phyloP scores from a whole-genome alignment of 1,284 basidiomycete species.

The Trichosporon sp. region DNA sequence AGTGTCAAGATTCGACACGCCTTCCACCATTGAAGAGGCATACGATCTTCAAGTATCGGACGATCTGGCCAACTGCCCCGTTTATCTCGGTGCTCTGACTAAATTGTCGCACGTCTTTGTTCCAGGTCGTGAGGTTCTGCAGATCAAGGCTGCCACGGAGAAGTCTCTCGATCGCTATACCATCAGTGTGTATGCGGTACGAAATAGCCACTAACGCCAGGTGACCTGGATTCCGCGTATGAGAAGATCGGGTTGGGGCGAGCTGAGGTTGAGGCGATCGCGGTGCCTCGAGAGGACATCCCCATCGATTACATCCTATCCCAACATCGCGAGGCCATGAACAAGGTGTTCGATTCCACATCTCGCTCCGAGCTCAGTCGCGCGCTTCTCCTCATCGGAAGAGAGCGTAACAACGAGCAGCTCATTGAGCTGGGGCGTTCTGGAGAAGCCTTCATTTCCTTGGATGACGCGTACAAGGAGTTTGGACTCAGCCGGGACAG shows the following conservation, averaged over 20 bases:
- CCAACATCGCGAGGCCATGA: conserved; percentile 42
- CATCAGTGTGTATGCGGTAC: conserved; percentile 29
- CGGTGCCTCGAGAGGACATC: conserved; percentile 39
- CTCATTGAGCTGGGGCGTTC: conserved; percentile 40
- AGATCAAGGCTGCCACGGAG: conserved; percentile 45
- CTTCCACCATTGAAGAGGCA: conserved; percentile 38
- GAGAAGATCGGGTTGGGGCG: conserved; percentile 39
- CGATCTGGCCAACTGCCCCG: conserved; percentile 28
- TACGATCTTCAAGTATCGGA: conserved; percentile 47
- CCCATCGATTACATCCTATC: conserved; percentile 44
- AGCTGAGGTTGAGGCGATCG: conserved; percentile 35
- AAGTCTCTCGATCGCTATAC: conserved; percentile 45
- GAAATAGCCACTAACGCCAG: conserved; percentile 34
- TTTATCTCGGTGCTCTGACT: conserved; percentile 45
- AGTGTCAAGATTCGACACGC: conserved; percentile 35
- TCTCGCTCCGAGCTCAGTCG: conserved; percentile 33
- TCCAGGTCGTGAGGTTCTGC: conserved; percentile 36
- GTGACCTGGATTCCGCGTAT: conserved; percentile 46
- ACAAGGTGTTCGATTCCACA: conserved; percentile 27
- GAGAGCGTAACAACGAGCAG: conserved; percentile 32
- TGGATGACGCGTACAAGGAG: conserved; percentile 50
- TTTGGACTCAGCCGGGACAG: conserved; percentile 44
- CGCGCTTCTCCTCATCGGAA: conserved; percentile 44
- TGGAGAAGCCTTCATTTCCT: conserved; percentile 41
- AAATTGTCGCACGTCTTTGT: conserved; percentile 35